A percentile compares a stretch with the other conserved stretches of the same genome.
Evolutionary conservation across 495 filamentous ascomycete species (phyloP).

Genomic region (Daldinia grandis): DNA sequence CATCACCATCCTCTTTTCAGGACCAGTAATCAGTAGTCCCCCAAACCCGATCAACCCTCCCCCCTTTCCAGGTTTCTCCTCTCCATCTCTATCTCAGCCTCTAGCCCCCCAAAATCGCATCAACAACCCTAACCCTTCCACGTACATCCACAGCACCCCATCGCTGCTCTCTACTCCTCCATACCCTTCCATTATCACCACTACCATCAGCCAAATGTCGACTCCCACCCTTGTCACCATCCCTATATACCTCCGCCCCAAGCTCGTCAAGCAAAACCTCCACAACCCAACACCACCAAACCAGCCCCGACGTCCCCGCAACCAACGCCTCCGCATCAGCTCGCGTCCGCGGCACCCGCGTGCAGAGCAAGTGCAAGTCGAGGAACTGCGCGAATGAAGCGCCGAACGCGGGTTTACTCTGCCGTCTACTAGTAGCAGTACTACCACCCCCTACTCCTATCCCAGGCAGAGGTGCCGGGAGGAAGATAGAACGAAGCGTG

Average conservation of each 20-base stretch:
- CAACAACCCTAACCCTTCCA: slow-evolving; percentile 41
- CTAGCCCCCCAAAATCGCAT: slow-evolving; percentile 34
- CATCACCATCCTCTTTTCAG: no score
- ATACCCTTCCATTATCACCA: neutral
- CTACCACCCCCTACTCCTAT: neutral
- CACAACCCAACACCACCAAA: slow-evolving; percentile 47
- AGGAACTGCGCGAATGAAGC: slow-evolving; percentile 54
- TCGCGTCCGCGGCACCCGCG: slow-evolving; percentile 44
- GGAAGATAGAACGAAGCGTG: slow-evolving; percentile 53
- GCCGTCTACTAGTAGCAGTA: no score
- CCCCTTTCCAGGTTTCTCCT: no score
- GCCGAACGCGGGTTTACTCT: slow-evolving; percentile 55
- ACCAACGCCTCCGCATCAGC: slow-evolving; percentile 29
- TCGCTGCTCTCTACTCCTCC: slow-evolving; percentile 52
- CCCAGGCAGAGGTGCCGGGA: slow-evolving; percentile 5
- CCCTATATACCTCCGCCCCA: slow-evolving; percentile 43
- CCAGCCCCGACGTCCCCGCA: neutral
- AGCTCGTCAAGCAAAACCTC: slow-evolving; percentile 57
- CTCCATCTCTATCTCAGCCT: neutral
- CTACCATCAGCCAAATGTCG: neutral
- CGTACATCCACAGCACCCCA: slow-evolving; percentile 54
- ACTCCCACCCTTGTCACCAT: neutral
- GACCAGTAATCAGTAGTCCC: no score
- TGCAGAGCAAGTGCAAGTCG: slow-evolving; percentile 56
- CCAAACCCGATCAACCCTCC: no score